Base-by-base conservation (phyloP, 179 eudicot genomes). In the Spinacia oleracea region DNA sequence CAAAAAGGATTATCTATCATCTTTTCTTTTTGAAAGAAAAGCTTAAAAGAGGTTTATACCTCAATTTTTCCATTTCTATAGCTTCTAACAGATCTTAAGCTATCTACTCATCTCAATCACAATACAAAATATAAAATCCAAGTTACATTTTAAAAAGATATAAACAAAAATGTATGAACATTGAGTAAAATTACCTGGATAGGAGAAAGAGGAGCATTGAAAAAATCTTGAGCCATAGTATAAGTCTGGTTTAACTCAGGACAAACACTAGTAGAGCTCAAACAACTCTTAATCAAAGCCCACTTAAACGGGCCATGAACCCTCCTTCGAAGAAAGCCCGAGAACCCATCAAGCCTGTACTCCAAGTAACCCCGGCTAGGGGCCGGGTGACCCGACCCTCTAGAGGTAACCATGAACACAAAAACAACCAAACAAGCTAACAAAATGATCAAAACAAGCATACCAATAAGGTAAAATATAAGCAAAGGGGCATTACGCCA, bases 331-430 rank as follows among this genome's bases (percentile, higher is more conserved):
- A 94, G 88, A 83, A 89, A 94, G 0, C 93, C 93, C 6, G 97
- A 90, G 77, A 75, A 94, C 60, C 89, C 96, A 31, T 90, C 94
- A 0, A 92, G 89, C 2, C 80, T 78, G 40, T 94, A 94, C 73
- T 94, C 98, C 84, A 89, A 80, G 74, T 87, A 94, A 23, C 89
- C 84, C 45, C 98, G 86, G 81, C 87, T 94, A 18, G 98, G 96
- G 48, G 79, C 96, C 3, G 80, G 81, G 86, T 92, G 98, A 25
- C 94, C 98, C 0, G 89, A 83, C 3, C 98, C 97, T 74, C 86
- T 86, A 59, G 78, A 42, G 1, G 98, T 91, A 7, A 90, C 96
- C 93, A 90, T 86, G 63, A 90, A 89, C 14, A 94, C 81, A 46
- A 90, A 91, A 16, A 85, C 87, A 55, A 90, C 94, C 76, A 94